Percentiles rank a stretch among this genome's conserved stretches.
These are phyloP conservation scores for Trichopus zeylanicus DNA, from an alignment of 116 monocot species.

Conservation along the genomic window DNA sequence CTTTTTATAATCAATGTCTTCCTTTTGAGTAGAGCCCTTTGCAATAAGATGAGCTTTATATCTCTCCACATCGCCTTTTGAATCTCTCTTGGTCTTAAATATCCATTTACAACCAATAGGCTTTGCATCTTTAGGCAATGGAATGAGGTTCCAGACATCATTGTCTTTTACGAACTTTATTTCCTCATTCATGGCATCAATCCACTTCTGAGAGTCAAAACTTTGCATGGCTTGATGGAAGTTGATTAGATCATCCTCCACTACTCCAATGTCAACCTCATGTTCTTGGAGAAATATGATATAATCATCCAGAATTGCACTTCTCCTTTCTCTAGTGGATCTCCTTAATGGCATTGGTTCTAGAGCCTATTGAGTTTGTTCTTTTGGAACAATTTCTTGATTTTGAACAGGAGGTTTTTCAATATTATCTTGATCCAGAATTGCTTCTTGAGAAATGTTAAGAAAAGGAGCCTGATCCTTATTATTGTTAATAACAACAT, in stretches of 20 bases:
- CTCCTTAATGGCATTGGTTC: slow-evolving; percentile 14
- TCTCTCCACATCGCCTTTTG: no score
- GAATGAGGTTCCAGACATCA: slow-evolving; percentile 14
- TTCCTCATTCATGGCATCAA: slow-evolving; percentile 19
- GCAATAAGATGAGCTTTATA: no score
- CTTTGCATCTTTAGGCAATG: neutral
- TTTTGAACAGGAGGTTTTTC: no score
- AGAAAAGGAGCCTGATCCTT: neutral
- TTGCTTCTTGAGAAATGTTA: neutral
- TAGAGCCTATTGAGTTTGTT: slow-evolving; percentile 14
- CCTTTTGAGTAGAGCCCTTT: no score
- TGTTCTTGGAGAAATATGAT: slow-evolving; percentile 15
- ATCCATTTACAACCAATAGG: no score
- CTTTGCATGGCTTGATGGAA: slow-evolving; percentile 11
- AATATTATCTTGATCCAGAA: slow-evolving; percentile 2
- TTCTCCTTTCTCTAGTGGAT: slow-evolving; percentile 18
- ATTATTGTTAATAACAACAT: neutral
- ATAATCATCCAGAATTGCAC: slow-evolving; percentile 9
- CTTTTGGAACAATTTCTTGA: no score
- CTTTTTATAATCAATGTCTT: no score
- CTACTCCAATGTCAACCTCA: slow-evolving; percentile 5
- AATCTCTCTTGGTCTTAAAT: no score
- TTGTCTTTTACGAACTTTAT: slow-evolving; percentile 8
- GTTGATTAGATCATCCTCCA: slow-evolving; percentile 14
- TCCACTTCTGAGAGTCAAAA: slow-evolving; percentile 17